Percentiles rank a stretch among this genome's conserved stretches.
Conservation (phyloP, 371 early-diverging fungal species). For the Mucor piriformis region DNA sequence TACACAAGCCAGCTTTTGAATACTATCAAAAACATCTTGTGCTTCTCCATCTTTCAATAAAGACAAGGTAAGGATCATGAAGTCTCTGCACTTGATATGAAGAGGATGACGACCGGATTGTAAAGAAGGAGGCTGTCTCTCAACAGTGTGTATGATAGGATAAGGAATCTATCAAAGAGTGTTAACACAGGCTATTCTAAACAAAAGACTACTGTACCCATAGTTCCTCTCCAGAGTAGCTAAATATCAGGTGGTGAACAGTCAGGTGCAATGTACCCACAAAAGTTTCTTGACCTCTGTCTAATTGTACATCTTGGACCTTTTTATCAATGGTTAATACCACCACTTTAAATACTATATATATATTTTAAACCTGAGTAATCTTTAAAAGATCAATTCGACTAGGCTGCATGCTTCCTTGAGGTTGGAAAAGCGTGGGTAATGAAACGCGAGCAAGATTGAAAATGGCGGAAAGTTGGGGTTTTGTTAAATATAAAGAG, state of each 20-base stretch:
- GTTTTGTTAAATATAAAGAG: background rate
- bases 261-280: slow-evolving; percentile 79
- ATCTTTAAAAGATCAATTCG: slow-evolving; percentile 53
- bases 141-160: slow-evolving; percentile 84
- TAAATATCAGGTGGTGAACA: slow-evolving; percentile 81
- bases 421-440: slow-evolving; percentile 26
- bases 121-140: slow-evolving; percentile 59
- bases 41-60: slow-evolving; percentile 73
- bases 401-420: slow-evolving; percentile 40
- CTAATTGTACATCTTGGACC: slow-evolving; percentile 68
- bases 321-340: slow-evolving; percentile 16
- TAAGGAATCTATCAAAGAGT: slow-evolving; percentile 72
- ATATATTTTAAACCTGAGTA: slow-evolving; percentile 35
- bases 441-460: slow-evolving; percentile 28
- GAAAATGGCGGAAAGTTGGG: slow-evolving; percentile 16
- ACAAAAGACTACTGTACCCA: too few species aligned
- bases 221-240: slow-evolving; percentile 62
- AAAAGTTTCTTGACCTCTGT: slow-evolving; percentile 56
- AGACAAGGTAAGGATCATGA: slow-evolving; percentile 71
- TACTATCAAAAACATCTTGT: slow-evolving; percentile 76
- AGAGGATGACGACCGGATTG: slow-evolving; percentile 60
- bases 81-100: slow-evolving; percentile 79
- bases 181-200: too few species aligned
- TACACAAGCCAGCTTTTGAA: slow-evolving; percentile 73
- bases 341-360: background rate